phyloP scores from a whole-genome alignment of 2,329 filamentous ascomycete genomes.

The Aspergillus sp. region DNA sequence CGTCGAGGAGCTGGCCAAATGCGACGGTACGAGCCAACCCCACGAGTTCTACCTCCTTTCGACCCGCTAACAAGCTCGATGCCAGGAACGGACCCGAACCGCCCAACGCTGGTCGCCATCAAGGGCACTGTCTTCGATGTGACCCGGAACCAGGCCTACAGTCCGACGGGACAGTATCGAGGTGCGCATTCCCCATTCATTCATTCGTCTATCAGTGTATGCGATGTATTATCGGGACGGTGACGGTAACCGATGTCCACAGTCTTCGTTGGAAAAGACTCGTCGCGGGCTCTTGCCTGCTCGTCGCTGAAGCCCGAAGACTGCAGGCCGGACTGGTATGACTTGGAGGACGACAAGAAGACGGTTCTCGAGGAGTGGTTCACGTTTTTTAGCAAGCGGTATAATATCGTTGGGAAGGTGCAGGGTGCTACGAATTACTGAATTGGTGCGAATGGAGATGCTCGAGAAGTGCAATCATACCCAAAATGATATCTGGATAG shows the following conservation, averaged over 20 bases:
- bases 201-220: too few species aligned
- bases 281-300: conserved; percentile 79
- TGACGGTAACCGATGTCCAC: too few species aligned
- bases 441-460: too few species aligned
- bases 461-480: background rate
- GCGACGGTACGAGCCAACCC: conserved; percentile 58
- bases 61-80: background rate
- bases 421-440: conserved; percentile 29
- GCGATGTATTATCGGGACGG: too few species aligned
- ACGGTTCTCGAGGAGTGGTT: conserved; percentile 81
- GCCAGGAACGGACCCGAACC: conserved; percentile 32
- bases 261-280: conserved; percentile 96
- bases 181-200: conserved; percentile 46
- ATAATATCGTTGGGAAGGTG: conserved; percentile 60
- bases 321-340: conserved; percentile 70
- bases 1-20: conserved; percentile 67
- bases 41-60: background rate
- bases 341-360: conserved; percentile 77
- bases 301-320: conserved; percentile 82
- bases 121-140: conserved; percentile 95
- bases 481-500: too few species aligned
- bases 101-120: conserved; percentile 52
- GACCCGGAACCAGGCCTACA: conserved; percentile 77
- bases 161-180: conserved; percentile 71
- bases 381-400: conserved; percentile 93